Evolutionary conservation across 169 alveolate species (phyloP).

Genomic region (Babesia bovis): DNA sequence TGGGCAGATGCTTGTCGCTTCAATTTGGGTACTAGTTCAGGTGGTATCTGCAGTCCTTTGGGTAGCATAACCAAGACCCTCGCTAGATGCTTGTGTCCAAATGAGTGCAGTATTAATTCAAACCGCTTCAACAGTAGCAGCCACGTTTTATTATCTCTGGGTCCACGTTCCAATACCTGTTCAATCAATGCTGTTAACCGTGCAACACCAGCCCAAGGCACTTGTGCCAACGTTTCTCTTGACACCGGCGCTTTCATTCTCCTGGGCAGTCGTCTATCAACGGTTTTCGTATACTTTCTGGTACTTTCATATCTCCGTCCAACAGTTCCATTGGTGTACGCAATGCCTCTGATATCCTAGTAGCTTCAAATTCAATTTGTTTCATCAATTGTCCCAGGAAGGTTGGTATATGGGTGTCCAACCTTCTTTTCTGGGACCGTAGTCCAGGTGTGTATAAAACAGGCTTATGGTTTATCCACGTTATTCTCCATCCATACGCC

Average conservation of each 20-base stretch:
- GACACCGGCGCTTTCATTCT: constrained; percentile 51
- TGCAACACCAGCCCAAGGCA: constrained; percentile 65
- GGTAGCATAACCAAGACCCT: constrained; percentile 30
- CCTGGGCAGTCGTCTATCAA: constrained; percentile 61
- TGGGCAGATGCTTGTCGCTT: constrained; percentile 11
- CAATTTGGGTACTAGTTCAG: constrained; percentile 7
- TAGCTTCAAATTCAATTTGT: background rate
- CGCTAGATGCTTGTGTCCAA: constrained; percentile 44
- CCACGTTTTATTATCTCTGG: constrained; percentile 53
- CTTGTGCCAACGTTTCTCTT: constrained; percentile 44
- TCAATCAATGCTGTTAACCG: constrained; percentile 48
- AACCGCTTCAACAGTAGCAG: constrained; percentile 21
- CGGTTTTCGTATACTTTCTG: background rate
- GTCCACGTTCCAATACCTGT: constrained; percentile 51
- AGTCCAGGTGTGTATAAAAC: constrained; percentile 3
- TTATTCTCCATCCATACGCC: too few species aligned
- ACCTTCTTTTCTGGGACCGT: constrained; percentile 4
- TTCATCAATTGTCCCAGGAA: constrained; percentile 5
- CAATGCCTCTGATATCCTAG: background rate
- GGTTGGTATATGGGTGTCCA: background rate
- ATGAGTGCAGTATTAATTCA: constrained; percentile 26
- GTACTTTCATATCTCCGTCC: constrained; percentile 1
- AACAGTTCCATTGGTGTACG: constrained; percentile 2
- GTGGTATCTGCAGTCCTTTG: constrained; percentile 8
- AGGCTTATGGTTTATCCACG: background rate